Conservation (phyloP, 352 stramenopile genomes). For the Globisporangium irregulare region DNA sequence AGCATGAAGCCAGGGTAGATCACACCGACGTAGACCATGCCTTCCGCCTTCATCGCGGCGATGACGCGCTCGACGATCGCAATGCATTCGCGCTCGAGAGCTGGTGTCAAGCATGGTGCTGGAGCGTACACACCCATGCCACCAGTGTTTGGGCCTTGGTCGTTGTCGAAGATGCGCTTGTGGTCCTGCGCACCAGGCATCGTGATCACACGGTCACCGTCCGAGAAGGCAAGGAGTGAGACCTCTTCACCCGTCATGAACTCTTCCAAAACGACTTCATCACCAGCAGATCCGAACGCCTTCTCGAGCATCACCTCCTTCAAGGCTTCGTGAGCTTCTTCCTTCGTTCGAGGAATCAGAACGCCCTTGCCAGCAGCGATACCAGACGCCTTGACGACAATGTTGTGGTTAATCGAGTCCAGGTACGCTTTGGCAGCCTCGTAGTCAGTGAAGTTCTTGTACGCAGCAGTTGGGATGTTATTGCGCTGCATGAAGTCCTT, state of each 20-base stretch:
- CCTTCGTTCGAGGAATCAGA: conserved; percentile 93
- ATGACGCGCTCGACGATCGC: conserved; percentile 78
- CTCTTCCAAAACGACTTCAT: conserved; percentile 98
- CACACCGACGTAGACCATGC: conserved; percentile 97
- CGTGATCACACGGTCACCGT: conserved; percentile 93
- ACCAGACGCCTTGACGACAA: conserved; percentile 99
- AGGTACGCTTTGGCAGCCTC: conserved; percentile 91
- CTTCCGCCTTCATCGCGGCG: conserved; percentile 89
- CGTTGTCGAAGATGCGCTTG: conserved; percentile 97
- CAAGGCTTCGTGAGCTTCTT: conserved; percentile 90
- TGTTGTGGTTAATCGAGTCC: conserved; percentile 89
- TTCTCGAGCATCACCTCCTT: conserved; percentile 98
- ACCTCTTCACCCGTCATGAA: conserved; percentile 98
- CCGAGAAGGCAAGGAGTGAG: conserved; percentile 97
- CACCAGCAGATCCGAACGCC: conserved; percentile 93
- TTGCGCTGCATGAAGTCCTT: conserved; percentile 99
- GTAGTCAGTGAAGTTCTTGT: conserved; percentile 95
- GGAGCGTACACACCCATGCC: conserved; percentile 99
- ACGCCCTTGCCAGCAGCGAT: conserved; percentile 99
- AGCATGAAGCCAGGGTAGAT: conserved; percentile 99
- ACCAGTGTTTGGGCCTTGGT: conserved; percentile 98
- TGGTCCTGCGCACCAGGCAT: conserved; percentile 99
- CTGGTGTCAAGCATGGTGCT: conserved; percentile 93
- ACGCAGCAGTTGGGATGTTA: conserved; percentile 96
- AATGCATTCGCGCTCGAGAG: conserved; percentile 92